Base-by-base conservation (phyloP, 495 filamentous ascomycete species). In the Penicillium diatomitis region DNA sequence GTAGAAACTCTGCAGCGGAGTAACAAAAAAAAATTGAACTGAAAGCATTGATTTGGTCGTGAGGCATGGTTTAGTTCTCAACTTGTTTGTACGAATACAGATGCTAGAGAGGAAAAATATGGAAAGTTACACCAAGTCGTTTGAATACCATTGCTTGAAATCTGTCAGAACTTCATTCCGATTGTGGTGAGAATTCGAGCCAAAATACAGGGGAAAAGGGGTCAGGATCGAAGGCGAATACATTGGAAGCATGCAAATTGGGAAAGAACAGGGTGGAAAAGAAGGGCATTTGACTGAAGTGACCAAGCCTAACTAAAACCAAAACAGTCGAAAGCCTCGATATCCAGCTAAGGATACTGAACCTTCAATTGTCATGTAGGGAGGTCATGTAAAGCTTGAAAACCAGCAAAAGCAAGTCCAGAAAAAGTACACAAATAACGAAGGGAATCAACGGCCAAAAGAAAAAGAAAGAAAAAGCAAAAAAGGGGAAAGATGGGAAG, bases 151-250 rank as follows among this genome's bases (percentile, higher is more conserved):
- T 20, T 20, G 20, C 20, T 20, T 2, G 42, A 52, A 42, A 41
- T 30, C 46, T 38, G 58, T 50, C 48, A 55, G 46, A 46, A 50
- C 47, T 43, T 41, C 27, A 33, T 31, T 51, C 38, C 51, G 47
- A 35, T 20, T 48, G 41, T 38, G 32, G 54, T 48, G 39, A 41
- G 30, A 55, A 49, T 37, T 46, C 56, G 31, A 34, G 6, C 33
- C 40, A 44, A 42, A 48, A 27, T 48, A 48, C 46, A 48, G 36
- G 38, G 31, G 12, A 29, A 32, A 44, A 37, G n/a, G 31, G 34
- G 40, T 40, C 41, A 47, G 54, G 61, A 52, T 41, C 30, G 35
- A 54, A 42, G 12, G 50, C 60, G 60, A 66, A 61, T 55, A 65
- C 63, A 65, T 43, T 50, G 53, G 20, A 20, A 20, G 20, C 20